These are phyloP conservation scores for Paraleonurus japonicus DNA, from an alignment of 257 asterid species.

Conservation along the genomic window DNA sequence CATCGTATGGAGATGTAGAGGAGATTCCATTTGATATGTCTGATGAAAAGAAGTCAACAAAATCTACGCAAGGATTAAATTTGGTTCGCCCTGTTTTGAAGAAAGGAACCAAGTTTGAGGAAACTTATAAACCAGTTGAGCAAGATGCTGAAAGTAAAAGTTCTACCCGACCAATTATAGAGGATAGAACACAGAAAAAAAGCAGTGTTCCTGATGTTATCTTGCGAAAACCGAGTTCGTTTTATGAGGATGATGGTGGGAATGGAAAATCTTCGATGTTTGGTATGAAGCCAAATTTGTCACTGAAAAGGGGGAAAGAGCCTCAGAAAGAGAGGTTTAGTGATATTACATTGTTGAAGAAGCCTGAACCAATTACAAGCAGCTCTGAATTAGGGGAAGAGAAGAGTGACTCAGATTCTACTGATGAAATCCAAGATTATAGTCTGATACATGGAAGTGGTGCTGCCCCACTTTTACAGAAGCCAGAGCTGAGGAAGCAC, in stretches of 20 bases:
- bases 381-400: conserved; percentile 30
- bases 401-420: conserved; percentile 25
- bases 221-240: conserved; percentile 65
- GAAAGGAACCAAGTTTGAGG: conserved; percentile 63
- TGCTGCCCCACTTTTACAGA: conserved; percentile 36
- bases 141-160: conserved; percentile 30
- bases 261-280: conserved; percentile 46
- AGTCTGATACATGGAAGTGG: conserved; percentile 16
- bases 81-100: conserved; percentile 78
- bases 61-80: conserved; percentile 54
- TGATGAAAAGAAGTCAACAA: conserved; percentile 36
- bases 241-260: conserved; percentile 46
- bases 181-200: conserved; percentile 36
- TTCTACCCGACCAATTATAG: conserved; percentile 26
- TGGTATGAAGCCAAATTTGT: conserved; percentile 67
- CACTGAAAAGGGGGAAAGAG: conserved; percentile 64
- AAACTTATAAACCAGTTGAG: conserved; percentile 36
- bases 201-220: conserved; percentile 74
- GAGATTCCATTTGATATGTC: conserved; percentile 63
- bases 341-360: conserved; percentile 72
- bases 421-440: conserved; percentile 29
- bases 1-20: conserved; percentile 39
- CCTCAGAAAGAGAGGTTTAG: conserved; percentile 58
- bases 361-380: conserved; percentile 51
- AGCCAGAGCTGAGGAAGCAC: conserved; percentile 40